Evolutionary conservation across 2,329 filamentous ascomycete genomes (phyloP), one percentile per base, ranked within the genome.

Genomic region (Purpureocillium lavendulum): DNA sequence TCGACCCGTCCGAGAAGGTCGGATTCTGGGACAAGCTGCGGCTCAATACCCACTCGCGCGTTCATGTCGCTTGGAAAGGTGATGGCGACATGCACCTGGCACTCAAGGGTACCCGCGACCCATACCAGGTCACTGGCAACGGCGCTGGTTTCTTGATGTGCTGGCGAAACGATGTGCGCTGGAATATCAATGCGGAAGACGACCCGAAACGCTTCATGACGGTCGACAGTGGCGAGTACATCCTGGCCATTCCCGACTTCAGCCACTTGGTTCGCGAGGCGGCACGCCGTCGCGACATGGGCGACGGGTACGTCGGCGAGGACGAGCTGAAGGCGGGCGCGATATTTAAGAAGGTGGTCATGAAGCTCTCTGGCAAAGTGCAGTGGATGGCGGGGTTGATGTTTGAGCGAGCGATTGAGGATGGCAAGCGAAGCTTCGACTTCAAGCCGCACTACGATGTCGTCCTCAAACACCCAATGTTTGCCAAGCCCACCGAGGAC

Each of bases 11-110:
- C 0, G 94, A 98, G 48, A 76, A 84, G 40, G 87, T 94, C 35
- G 92, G 92, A 3, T 98, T 98, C 66, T 98, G 92, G 92, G 92
- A 98, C 64, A 98, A 98, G 70, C 89, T 98, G 38, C 76, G 92
- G 40, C 73, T 98, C 30, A 89, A 83, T 52, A 94, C 96, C 59
- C 92, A 98, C 61, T 97, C 94, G 2, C 80, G 87, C 15, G 79
- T 97, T 42, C 83, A 82, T 38, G 79, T 95, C 28, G 77, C 87
- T 4, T 98, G 94, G 92, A 92, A 87, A 55, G 89, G 87, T 10
- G 90, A 95, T 57, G 94, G 94, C 5, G 90, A 97, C 62, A 86
- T 98, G 28, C 92, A 97, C 58, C 71, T 98, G 18, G 82, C 88
- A 26, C 73, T 98, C 28, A 98, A 98, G 65, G 87, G 85, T 56